These are phyloP conservation scores for Apophysomyces variabilis DNA, from an alignment of 371 early-diverging fungal genomes.

Conservation along the genomic window DNA sequence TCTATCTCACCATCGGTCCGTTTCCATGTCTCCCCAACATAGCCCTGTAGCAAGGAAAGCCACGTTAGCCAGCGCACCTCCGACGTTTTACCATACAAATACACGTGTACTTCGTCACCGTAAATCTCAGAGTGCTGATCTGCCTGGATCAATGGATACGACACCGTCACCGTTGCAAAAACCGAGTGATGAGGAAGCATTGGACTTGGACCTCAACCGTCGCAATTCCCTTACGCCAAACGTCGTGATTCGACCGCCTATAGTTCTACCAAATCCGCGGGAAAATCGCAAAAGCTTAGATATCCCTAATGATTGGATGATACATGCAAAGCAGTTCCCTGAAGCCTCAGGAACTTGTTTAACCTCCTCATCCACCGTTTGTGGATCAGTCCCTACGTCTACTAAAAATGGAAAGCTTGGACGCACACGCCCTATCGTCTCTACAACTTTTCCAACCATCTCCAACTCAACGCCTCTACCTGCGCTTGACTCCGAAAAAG, in stretches of 20 bases:
- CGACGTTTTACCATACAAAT: slow-evolving; percentile 13
- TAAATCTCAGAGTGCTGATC: slow-evolving; percentile 51
- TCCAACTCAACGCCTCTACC: slow-evolving; percentile 47
- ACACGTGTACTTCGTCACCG: slow-evolving; percentile 35
- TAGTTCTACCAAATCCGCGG: slow-evolving; percentile 33
- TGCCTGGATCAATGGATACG: slow-evolving; percentile 24
- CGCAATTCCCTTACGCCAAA: slow-evolving; percentile 37
- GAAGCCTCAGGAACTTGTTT: slow-evolving; percentile 6
- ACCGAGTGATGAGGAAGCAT: neutral
- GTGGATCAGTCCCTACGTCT: slow-evolving; percentile 13
- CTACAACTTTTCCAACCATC: slow-evolving; percentile 48
- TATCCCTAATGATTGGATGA: slow-evolving; percentile 46
- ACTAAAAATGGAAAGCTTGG: slow-evolving; percentile 21
- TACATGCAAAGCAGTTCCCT: slow-evolving; percentile 5
- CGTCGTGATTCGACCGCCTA: slow-evolving; percentile 42
- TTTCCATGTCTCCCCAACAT: slow-evolving; percentile 21
- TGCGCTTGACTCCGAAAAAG: neutral
- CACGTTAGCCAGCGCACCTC: slow-evolving; percentile 3
- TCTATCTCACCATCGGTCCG: slow-evolving; percentile 22
- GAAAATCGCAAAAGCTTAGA: slow-evolving; percentile 42
- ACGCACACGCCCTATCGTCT: slow-evolving; percentile 40
- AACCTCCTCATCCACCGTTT: slow-evolving; percentile 13
- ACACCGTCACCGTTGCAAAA: neutral
- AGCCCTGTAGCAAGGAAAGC: slow-evolving; percentile 6
- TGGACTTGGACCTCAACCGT: slow-evolving; percentile 18